Base-by-base conservation (phyloP, 495 filamentous ascomycete species). In the Diplogelasinospora grovesii region DNA sequence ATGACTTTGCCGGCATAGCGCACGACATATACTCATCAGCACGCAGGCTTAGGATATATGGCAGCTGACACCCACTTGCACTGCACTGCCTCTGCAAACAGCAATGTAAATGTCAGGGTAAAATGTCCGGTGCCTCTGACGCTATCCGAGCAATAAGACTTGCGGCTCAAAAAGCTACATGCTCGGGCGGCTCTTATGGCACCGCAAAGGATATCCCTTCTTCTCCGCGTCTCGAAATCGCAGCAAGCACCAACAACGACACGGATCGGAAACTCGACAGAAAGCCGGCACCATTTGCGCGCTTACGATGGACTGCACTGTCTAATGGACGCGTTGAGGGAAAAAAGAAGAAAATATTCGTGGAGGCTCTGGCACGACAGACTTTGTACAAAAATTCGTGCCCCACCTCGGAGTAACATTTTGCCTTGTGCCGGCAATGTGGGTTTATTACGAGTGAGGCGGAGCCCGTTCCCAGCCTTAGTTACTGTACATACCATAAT, bases 171-270 rank as follows among this genome's bases (percentile, higher is more conserved):
- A 56, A 21, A 11, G 27, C 9, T 22, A 48, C 80, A 75, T 83
- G 73, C 83, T 69, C 75, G 82, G 84, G 77, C 85, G 84, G 85
- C 79, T 92, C 85, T 89, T 89, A 92, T 87, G 79, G 82, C 69
- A 77, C 78, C 83, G 65, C 68, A 73, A 56, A 49, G 43, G 41
- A 49, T 57, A 54, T 61, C 53, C 64, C 62, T 78, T 69, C 67
- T 75, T 89, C 83, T 92, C 66, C 83, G 85, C 84, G 68, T 66
- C 82, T 67, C 79, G 65, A 70, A 83, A 92, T 92, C 86, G 83
- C 86, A 50, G n/a, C n/a, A 77, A 72, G 47, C 60, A 68, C 64
- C 74, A 85, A 75, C 78, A 84, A 85, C 70, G 59, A 71, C 70
- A 74, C 63, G 64, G 57, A 60, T 65, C 69, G 65, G 63, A 62